These are phyloP conservation scores for Linum usitatissimum DNA, from an alignment of 345 rosid species.

Conservation along the genomic window DNA sequence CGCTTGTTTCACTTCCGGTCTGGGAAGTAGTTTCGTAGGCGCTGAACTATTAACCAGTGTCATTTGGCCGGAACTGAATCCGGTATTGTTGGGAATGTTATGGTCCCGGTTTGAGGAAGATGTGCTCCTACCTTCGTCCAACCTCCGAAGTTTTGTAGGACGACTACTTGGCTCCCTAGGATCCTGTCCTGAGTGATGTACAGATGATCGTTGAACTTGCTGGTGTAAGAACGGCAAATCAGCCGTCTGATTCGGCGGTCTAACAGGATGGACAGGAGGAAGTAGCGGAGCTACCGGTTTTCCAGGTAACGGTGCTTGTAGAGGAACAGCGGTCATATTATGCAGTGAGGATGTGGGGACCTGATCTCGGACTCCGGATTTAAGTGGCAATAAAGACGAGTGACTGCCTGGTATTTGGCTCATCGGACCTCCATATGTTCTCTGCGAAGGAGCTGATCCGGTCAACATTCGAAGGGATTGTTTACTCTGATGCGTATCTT, in stretches of 20 bases:
- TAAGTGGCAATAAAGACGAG: conserved; percentile 25
- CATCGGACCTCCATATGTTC: conserved; percentile 25
- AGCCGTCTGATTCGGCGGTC: conserved; percentile 37
- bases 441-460: conserved; percentile 42
- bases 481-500: conserved; percentile 36
- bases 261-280: conserved; percentile 33
- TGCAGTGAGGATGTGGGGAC: conserved; percentile 37
- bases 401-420: conserved; percentile 35
- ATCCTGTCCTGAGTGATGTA: conserved; percentile 25
- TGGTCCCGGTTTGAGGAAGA: conserved; percentile 7
- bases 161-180: background rate
- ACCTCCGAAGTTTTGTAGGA: conserved; percentile 3
- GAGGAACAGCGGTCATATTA: conserved; percentile 23
- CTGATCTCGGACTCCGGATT: conserved; percentile 39
- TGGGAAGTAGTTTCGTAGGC: conserved; percentile 14
- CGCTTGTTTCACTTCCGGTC: conserved; percentile 33
- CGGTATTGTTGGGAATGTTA: background rate
- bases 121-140: conserved; percentile 1
- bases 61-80: background rate
- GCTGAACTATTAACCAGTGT: background rate
- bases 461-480: conserved; percentile 33
- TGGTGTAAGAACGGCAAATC: conserved; percentile 39
- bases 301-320: conserved; percentile 28
- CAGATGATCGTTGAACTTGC: conserved; percentile 29
- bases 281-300: conserved; percentile 26